A percentile compares a stretch with the other conserved stretches of the same genome.
Evolutionary conservation across 2,329 filamentous ascomycete genomes (phyloP).

Genomic region (Colletotrichum nymphaeae): DNA sequence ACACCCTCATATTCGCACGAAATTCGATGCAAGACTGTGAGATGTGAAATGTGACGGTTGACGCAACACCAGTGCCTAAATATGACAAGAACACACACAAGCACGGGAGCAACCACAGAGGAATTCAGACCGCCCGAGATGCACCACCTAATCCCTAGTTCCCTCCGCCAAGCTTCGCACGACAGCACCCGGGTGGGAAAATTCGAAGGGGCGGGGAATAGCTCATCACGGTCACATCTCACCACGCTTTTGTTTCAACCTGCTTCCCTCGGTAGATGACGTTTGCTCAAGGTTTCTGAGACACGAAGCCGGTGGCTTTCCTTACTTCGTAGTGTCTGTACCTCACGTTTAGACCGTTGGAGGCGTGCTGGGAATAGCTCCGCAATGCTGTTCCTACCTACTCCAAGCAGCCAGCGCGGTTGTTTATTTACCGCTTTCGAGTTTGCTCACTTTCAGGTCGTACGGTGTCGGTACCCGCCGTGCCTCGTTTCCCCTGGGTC

Average conservation of each 20-base stretch:
- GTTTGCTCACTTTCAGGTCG: neutral
- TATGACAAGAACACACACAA: neutral
- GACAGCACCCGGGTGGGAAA: neutral
- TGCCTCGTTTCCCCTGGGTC: too few species aligned
- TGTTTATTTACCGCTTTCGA: neutral
- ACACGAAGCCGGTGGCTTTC: neutral
- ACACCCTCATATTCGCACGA: neutral
- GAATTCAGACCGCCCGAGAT: neutral
- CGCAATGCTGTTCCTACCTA: neutral
- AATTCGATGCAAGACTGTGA: neutral
- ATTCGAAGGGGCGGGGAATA: neutral
- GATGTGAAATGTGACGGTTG: neutral
- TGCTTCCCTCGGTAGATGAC: neutral
- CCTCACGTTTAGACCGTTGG: neutral
- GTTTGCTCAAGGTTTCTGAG: neutral
- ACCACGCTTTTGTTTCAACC: too few species aligned
- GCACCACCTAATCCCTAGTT: neutral
- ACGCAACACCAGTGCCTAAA: neutral
- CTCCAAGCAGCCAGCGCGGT: neutral
- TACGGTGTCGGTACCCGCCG: neutral
- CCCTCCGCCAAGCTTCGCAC: neutral
- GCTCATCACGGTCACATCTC: neutral
- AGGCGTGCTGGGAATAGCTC: neutral
- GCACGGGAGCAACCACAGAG: neutral
- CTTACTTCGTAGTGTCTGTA: neutral